Conservation (phyloP, 192 early-diverging fungal species). For the Dispira simplex region DNA sequence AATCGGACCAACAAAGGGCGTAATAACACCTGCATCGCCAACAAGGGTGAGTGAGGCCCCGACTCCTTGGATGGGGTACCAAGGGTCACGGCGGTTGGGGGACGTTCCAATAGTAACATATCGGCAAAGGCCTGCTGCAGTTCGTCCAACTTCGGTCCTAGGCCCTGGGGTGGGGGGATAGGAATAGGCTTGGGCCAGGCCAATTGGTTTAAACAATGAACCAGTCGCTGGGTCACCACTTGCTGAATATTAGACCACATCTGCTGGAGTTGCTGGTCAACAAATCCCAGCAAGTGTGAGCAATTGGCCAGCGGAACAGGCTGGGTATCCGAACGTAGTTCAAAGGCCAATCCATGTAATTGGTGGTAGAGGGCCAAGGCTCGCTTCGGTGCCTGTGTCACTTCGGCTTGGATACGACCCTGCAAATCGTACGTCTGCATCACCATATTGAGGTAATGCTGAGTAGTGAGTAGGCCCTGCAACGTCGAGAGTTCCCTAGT, state of each 20-base stretch:
- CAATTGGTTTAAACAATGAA: background rate
- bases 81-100: background rate
- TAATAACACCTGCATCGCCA: conserved; percentile 21
- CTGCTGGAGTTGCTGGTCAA: background rate
- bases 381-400: background rate
- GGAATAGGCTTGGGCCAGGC: conserved; percentile 1
- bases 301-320: background rate
- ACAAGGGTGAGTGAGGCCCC: background rate
- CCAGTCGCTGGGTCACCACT: background rate
- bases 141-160: background rate
- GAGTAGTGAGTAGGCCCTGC: background rate
- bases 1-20: conserved; percentile 45
- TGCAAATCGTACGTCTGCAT: background rate
- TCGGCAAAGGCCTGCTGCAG: conserved; percentile 7
- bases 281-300: background rate
- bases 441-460: background rate
- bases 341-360: background rate
- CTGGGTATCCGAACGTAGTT: background rate
- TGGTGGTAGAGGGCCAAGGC: background rate
- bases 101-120: conserved; percentile 8
- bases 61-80: too few species aligned
- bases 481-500: background rate
- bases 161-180: background rate
- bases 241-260: background rate
- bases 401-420: background rate